Conservation (phyloP, 1,284 basidiomycete species). For the Abortiporus biennis region DNA sequence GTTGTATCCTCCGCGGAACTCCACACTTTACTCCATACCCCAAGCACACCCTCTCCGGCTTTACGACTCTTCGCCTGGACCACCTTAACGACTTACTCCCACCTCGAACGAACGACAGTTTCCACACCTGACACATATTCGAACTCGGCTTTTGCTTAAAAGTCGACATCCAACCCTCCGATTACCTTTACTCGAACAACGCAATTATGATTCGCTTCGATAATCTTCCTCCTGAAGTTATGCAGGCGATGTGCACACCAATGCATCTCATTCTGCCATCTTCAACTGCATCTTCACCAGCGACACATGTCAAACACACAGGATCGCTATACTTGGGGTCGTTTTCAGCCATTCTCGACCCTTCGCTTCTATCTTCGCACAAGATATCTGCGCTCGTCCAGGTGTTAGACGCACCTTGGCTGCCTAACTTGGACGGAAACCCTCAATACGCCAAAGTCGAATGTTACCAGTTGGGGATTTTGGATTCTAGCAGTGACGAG, state of each 20-base stretch:
- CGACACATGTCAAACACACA: too few species aligned
- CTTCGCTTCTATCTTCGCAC: slow-evolving; percentile 29
- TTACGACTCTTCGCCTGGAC: too few species aligned
- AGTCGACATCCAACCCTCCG: neutral
- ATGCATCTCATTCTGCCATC: slow-evolving; percentile 62
- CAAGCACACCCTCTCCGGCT: too few species aligned
- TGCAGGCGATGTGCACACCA: slow-evolving; percentile 75
- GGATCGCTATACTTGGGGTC: slow-evolving; percentile 35
- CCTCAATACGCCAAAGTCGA: slow-evolving; percentile 44
- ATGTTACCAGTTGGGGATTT: slow-evolving; percentile 59
- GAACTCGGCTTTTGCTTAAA: neutral
- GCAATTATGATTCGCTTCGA: slow-evolving; percentile 68
- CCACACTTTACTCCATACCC: too few species aligned
- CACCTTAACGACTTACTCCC: neutral
- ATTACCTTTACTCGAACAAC: neutral
- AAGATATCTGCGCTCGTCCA: slow-evolving; percentile 59
- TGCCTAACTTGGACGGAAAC: slow-evolving; percentile 42
- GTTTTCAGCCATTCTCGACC: slow-evolving; percentile 31
- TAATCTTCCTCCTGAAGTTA: slow-evolving; percentile 58
- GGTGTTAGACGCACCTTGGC: slow-evolving; percentile 66
- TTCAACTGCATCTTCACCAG: slow-evolving; percentile 21
- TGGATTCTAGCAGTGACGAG: slow-evolving; percentile 45
- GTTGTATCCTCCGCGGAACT: too few species aligned
- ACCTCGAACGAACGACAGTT: too few species aligned
- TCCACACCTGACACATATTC: neutral